A percentile compares a stretch with the other conserved stretches of the same genome.
phyloP scores from a whole-genome alignment of 106 monocot species.

The Agapanthus africanus region DNA sequence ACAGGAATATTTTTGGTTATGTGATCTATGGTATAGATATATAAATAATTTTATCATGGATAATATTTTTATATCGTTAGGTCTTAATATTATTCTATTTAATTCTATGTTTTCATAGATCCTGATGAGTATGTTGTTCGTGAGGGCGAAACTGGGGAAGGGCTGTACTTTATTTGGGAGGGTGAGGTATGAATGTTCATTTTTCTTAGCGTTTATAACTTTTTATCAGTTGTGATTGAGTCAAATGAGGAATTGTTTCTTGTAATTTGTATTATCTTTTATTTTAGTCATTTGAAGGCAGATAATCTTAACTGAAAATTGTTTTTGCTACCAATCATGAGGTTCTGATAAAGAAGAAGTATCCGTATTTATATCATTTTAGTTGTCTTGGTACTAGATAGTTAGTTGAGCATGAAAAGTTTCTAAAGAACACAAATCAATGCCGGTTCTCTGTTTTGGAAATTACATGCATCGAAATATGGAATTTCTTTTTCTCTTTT shows the following conservation, averaged over 20 bases:
- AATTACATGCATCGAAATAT: neutral
- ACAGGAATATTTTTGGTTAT: too few species aligned
- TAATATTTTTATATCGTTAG: too few species aligned
- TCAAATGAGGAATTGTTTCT: neutral
- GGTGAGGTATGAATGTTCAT: conserved; percentile 30
- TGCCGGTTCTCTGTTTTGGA: neutral
- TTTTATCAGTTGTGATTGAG: neutral
- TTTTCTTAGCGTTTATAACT: neutral
- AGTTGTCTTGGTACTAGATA: neutral
- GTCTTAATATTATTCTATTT: neutral
- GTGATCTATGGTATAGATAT: too few species aligned
- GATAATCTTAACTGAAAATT: neutral
- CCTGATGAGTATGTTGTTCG: conserved; percentile 45
- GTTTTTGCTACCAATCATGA: neutral
- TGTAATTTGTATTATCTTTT: neutral
- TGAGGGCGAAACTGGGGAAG: conserved; percentile 45
- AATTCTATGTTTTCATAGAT: conserved; percentile 13
- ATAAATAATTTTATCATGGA: too few species aligned
- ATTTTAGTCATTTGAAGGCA: neutral
- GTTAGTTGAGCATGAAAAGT: neutral
- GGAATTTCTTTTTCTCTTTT: neutral
- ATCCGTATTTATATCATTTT: neutral
- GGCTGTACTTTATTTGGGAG: conserved; percentile 53
- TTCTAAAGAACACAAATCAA: neutral
- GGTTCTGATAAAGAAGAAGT: neutral